Evolutionary conservation across 441 rosid genomes (phyloP).

Genomic region (Croton laevigatus): DNA sequence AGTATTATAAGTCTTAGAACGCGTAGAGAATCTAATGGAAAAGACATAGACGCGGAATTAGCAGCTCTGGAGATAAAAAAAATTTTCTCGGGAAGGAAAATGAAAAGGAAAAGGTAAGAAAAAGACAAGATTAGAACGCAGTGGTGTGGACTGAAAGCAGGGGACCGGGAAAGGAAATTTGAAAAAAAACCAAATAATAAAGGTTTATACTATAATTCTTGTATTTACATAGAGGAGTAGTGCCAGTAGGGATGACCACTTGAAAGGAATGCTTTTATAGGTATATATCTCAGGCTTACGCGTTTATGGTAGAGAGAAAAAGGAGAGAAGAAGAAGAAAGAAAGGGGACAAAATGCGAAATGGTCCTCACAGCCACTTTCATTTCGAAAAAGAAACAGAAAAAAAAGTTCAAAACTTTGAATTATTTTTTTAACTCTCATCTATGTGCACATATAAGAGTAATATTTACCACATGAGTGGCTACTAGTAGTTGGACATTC

Average conservation of each 20-base stretch:
- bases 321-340: too few relatives aligned
- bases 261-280: neutral
- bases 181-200: conserved; percentile 15
- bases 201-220: neutral
- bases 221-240: neutral
- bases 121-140: conserved; percentile 13
- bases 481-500: too few relatives aligned
- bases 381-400: neutral
- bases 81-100: conserved; percentile 1
- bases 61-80: conserved; percentile 9
- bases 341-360: neutral
- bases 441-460: too few relatives aligned
- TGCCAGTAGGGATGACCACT: conserved; percentile 1
- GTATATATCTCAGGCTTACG: neutral
- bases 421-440: too few relatives aligned
- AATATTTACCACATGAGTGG: too few relatives aligned
- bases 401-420: too few relatives aligned
- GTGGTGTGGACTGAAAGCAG: neutral
- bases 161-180: neutral
- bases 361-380: neutral
- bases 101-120: conserved; percentile 15
- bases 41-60: conserved; percentile 47
- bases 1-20: conserved; percentile 18
- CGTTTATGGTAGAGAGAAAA: neutral
- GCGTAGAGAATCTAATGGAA: conserved; percentile 52